Percentiles rank a stretch among this genome's conserved stretches.
phyloP scores from a whole-genome alignment of 139 green algal species.

The Coelastrella sp. region DNA sequence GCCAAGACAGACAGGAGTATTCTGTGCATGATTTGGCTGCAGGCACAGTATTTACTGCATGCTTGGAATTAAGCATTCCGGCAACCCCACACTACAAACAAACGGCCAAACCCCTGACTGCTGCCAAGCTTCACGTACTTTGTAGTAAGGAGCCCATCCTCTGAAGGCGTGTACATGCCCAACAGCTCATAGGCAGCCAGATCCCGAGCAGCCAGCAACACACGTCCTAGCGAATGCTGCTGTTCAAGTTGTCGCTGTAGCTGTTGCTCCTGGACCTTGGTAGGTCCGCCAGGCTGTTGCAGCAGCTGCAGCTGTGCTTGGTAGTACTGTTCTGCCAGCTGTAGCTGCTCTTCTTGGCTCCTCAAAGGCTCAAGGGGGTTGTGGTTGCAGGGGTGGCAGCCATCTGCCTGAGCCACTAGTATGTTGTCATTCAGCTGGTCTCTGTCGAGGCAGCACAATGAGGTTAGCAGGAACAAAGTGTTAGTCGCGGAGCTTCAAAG shows the following conservation, averaged over 20 bases:
- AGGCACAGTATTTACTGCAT: too few relatives aligned
- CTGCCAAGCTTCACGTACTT: neutral
- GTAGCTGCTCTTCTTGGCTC: neutral
- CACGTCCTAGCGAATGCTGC: neutral
- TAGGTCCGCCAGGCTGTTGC: neutral
- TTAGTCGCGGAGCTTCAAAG: too few relatives aligned
- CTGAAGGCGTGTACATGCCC: neutral
- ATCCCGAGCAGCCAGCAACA: neutral
- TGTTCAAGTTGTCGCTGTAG: neutral
- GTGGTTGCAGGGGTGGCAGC: conserved; percentile 23
- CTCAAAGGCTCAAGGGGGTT: neutral
- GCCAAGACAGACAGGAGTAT: too few relatives aligned
- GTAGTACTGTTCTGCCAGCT: neutral
- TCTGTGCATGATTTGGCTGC: too few relatives aligned
- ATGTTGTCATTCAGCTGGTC: neutral
- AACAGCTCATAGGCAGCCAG: neutral
- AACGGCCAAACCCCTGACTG: too few relatives aligned
- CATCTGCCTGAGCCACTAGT: neutral
- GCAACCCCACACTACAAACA: too few relatives aligned
- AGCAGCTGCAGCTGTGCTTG: neutral
- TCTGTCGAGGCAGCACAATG: neutral
- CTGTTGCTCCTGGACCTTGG: neutral
- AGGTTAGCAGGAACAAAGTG: neutral
- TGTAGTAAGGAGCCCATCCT: neutral
- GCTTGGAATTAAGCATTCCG: too few relatives aligned